Evolutionary conservation across 1,284 basidiomycete genomes (phyloP).

Genomic region (Kwoniella shivajii): DNA sequence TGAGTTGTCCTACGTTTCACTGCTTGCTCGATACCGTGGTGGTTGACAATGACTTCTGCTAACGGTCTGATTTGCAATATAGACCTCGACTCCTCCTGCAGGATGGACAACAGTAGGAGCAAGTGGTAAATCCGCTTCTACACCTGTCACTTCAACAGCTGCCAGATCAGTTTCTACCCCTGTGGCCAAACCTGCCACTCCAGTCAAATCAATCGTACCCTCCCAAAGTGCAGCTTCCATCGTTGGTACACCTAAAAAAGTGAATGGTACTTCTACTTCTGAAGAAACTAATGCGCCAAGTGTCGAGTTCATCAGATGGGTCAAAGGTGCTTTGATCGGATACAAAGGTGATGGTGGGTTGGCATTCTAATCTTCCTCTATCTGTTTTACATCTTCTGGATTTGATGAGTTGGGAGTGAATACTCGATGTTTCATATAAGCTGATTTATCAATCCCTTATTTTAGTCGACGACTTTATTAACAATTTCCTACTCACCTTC

Average conservation of each 20-base stretch:
- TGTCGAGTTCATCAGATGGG: slow-evolving; percentile 87
- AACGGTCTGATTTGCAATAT: neutral
- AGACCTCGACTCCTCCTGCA: slow-evolving; percentile 44
- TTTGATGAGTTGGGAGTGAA: neutral
- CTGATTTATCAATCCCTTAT: slow-evolving; percentile 9
- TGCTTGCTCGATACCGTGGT: neutral
- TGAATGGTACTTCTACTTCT: slow-evolving; percentile 51
- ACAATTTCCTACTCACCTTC: slow-evolving; percentile 85
- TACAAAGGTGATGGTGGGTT: slow-evolving; percentile 74
- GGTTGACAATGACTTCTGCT: no score
- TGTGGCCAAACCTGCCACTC: slow-evolving; percentile 15
- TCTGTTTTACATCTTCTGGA: neutral
- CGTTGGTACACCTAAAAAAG: slow-evolving; percentile 13
- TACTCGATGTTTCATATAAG: neutral
- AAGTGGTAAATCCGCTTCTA: slow-evolving; percentile 39
- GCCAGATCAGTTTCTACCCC: slow-evolving; percentile 1
- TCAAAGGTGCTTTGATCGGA: slow-evolving; percentile 83
- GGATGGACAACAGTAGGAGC: slow-evolving; percentile 83
- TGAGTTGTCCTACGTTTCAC: slow-evolving; percentile 46
- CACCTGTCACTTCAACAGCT: slow-evolving; percentile 14
- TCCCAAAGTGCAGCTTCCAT: slow-evolving; percentile 18
- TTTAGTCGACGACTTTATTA: slow-evolving; percentile 86
- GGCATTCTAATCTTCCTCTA: no score
- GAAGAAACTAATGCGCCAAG: slow-evolving; percentile 70
- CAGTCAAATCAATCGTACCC: slow-evolving; percentile 12